Base-by-base conservation (phyloP, 75 land plant species). In the Cunninghamia lanceolata region DNA sequence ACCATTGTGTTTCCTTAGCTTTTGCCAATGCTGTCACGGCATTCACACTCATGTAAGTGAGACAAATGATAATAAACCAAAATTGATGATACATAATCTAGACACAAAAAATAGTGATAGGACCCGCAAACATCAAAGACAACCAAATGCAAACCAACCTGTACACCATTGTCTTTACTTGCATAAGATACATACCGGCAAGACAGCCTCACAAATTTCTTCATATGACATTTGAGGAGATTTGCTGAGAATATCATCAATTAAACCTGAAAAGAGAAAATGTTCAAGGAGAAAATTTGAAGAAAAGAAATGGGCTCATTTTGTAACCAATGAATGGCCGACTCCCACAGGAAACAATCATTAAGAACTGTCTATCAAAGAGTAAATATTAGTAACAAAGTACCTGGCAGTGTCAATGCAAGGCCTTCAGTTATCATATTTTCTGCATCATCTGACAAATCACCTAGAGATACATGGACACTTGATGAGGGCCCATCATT, bases 1-100 rank as follows among this genome's bases (percentile, higher is more conserved):
- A 71, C 98, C 98, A 92, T 92, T 96, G 85, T 89, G 92, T 83
- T 96, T 96, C 88, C 96, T 90, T 80, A 96, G 82, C 75, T 92
- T 91, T 54, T 87, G 89, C 98, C 96, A 95, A 50, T 96, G 96
- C 98, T 96, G 95, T 35, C 59, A 85, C 32, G 19, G 68, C 82
- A 89, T 75, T 47, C 83, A 68, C 82, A 88, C 76, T 36, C 79
- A 43, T 9, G 38, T 82, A 30, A 53, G 82, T 75, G 43, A 53
- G 39, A 83, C 19, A 59, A 30, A 45, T 21, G 10, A 74, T 36
- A 86, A 66, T 68, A 9, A 54, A n/a, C 25, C 76, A 84, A 66
- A 84, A 71, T 76, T 84, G 34, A n/a, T 81, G 63, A 52, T 82
- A 2, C 54, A 43, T 36, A 77, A 21, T 35, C 35, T 75, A n/a